phyloP scores from a whole-genome alignment of 768 basidiomycete genomes.

The Podaxis mareebaensis region DNA sequence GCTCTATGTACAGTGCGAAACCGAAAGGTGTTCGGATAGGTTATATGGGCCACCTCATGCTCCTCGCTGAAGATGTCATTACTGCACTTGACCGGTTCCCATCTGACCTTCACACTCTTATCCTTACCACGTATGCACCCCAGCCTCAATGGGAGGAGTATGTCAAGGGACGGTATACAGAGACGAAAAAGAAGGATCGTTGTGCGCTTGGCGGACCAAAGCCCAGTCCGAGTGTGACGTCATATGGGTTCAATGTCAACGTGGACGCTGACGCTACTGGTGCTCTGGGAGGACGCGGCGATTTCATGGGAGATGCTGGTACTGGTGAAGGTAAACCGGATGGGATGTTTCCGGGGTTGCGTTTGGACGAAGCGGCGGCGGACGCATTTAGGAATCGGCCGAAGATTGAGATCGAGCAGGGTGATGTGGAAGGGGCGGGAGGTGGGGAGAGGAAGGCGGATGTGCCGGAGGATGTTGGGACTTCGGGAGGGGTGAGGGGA shows the following conservation, averaged over 20 bases:
- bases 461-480: slow-evolving; percentile 13
- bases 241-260: slow-evolving; percentile 18
- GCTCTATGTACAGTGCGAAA: slow-evolving; percentile 47
- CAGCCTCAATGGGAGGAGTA: slow-evolving; percentile 87
- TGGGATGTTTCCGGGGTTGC: slow-evolving; percentile 40
- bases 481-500: slow-evolving; percentile 9
- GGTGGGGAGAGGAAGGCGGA: slow-evolving; percentile 6
- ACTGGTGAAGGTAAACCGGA: slow-evolving; percentile 24
- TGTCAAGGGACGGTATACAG: slow-evolving; percentile 80
- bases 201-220: slow-evolving; percentile 85
- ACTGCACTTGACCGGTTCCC: slow-evolving; percentile 88
- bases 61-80: slow-evolving; percentile 94
- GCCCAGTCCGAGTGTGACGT: slow-evolving; percentile 48
- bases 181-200: slow-evolving; percentile 82
- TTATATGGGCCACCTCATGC: slow-evolving; percentile 95
- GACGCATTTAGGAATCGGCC: not conserved
- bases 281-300: slow-evolving; percentile 10
- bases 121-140: slow-evolving; percentile 66
- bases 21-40: slow-evolving; percentile 82
- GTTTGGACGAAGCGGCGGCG: slow-evolving; percentile 12
- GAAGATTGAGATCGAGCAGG: slow-evolving; percentile 13
- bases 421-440: slow-evolving; percentile 5
- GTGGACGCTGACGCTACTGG: not conserved
- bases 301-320: slow-evolving; percentile 10
- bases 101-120: slow-evolving; percentile 61